Percentiles rank a stretch among this genome's conserved stretches.
Evolutionary conservation across 176 grass and related monocot species (phyloP).

Genomic region (Juncus inflexus): DNA sequence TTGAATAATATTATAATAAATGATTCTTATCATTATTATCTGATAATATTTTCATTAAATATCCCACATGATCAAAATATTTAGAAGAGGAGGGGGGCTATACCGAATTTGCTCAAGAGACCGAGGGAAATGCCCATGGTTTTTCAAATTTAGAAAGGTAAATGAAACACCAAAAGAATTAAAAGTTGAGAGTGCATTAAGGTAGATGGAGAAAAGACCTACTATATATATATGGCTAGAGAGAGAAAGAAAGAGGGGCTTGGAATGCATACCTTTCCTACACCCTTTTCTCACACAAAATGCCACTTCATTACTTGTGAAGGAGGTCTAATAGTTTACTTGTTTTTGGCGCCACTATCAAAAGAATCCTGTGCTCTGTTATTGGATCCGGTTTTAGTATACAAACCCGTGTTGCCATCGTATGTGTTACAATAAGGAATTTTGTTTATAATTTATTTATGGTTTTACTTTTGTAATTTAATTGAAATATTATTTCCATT

Average conservation of each 20-base stretch:
- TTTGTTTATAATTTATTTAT: no score
- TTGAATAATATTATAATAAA: no score
- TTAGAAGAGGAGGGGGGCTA: conserved; percentile 19
- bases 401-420: no score
- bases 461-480: no score
- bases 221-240: not conserved
- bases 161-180: not conserved
- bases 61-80: no score
- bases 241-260: conserved; percentile 20
- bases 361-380: not conserved
- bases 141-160: conserved; percentile 8
- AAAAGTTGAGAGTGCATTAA: not conserved
- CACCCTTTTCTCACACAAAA: conserved; percentile 19
- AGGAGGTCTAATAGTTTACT: not conserved
- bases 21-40: no score
- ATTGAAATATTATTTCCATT: no score
- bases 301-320: not conserved
- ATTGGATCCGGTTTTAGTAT: not conserved
- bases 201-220: no score
- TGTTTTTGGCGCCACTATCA: not conserved
- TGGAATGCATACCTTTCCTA: conserved; percentile 80
- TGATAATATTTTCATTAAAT: no score
- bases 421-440: no score
- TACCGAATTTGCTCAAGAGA: conserved; percentile 42
- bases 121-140: conserved; percentile 52